Percentiles rank a stretch among this genome's conserved stretches.
Conservation (phyloP, 345 rosid species). For the Sisymbrium altissimum region DNA sequence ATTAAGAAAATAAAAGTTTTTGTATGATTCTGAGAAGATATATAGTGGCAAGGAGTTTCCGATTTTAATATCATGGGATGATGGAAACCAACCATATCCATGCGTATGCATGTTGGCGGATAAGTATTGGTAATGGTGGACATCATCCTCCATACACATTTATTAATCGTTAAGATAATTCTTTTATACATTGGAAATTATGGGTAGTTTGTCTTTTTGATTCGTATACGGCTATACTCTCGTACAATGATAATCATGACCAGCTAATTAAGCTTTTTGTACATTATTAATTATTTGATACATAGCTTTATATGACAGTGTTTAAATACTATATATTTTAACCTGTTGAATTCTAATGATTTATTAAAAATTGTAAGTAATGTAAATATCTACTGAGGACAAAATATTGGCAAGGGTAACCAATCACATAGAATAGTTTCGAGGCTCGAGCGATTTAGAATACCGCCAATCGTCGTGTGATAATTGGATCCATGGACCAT, state of each 20-base stretch:
- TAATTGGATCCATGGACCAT: neutral
- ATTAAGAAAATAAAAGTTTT: neutral
- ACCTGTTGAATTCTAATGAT: neutral
- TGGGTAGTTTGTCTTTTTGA: neutral
- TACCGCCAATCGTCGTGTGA: too few relatives aligned
- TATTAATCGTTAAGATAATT: neutral
- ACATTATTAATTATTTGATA: neutral
- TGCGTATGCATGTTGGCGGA: constrained; percentile 30
- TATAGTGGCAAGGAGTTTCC: constrained; percentile 13
- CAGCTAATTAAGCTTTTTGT: neutral
- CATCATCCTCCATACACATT: constrained; percentile 24
- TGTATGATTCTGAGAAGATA: neutral
- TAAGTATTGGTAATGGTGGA: constrained; percentile 13
- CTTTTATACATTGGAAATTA: neutral
- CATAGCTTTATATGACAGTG: neutral
- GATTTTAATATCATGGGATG: neutral
- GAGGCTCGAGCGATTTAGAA: too few relatives aligned
- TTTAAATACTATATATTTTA: neutral
- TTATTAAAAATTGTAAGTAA: neutral
- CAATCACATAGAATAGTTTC: neutral
- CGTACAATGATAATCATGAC: neutral
- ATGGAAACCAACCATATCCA: constrained; percentile 10
- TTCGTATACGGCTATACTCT: neutral
- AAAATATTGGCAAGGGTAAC: neutral
- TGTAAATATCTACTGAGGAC: neutral